phyloP scores from a whole-genome alignment of 768 basidiomycete species.

The Leccinellum luteum region DNA sequence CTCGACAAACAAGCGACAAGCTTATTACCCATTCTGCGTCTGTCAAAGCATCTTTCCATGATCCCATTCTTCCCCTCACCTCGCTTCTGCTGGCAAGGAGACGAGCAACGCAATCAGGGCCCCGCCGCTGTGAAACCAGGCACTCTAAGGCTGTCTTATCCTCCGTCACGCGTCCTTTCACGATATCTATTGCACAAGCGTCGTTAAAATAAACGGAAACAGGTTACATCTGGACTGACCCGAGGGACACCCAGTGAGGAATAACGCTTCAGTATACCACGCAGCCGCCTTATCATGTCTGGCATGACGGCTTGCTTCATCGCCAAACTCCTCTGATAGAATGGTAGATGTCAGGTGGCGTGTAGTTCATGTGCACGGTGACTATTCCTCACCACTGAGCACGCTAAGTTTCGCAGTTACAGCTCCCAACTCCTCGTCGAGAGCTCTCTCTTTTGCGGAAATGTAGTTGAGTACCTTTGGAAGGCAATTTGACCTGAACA shows the following conservation, averaged over 20 bases:
- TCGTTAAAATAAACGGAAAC: neutral
- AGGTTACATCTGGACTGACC: neutral
- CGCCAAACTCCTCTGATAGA: slow-evolving; percentile 12
- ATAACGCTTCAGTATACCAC: slow-evolving; percentile 14
- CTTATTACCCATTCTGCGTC: slow-evolving; percentile 6
- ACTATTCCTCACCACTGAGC: slow-evolving; percentile 11
- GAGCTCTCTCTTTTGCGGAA: neutral
- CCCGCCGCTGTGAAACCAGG: neutral
- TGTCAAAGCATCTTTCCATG: neutral
- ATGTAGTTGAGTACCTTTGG: neutral
- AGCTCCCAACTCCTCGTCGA: slow-evolving; percentile 6
- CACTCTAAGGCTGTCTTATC: neutral
- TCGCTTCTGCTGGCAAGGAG: slow-evolving; percentile 11
- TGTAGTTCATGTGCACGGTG: neutral
- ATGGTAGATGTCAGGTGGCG: neutral
- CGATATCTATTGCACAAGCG: neutral
- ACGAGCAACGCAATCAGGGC: neutral
- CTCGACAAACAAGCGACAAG: neutral
- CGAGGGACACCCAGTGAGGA: neutral
- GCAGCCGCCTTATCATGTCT: slow-evolving; percentile 3
- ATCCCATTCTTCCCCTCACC: neutral
- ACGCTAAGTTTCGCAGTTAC: slow-evolving; percentile 6
- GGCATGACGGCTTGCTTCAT: neutral
- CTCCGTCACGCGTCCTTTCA: neutral
- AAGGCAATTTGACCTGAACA: neutral